Evolutionary conservation across 768 basidiomycete genomes (phyloP).

Genomic region (Lepiota venenata): DNA sequence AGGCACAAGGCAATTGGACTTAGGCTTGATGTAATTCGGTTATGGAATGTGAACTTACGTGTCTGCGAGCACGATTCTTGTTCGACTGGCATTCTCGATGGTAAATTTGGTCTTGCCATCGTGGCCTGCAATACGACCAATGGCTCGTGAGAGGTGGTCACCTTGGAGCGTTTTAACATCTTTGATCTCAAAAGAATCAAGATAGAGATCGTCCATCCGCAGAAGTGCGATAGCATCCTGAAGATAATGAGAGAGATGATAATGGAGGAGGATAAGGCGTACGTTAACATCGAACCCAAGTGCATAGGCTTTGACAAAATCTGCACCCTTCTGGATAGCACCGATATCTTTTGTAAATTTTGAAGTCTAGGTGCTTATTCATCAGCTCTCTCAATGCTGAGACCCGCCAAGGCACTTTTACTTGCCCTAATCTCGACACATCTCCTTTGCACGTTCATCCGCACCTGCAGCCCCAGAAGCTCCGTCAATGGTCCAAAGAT

Average conservation of each 20-base stretch:
- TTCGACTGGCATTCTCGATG: constrained; percentile 95
- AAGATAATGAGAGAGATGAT: not conserved
- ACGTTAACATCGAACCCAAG: constrained; percentile 96
- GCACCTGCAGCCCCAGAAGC: constrained; percentile 89
- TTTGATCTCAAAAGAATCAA: constrained; percentile 98
- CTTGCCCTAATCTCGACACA: constrained; percentile 91
- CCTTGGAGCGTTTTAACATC: constrained; percentile 98
- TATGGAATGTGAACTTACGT: constrained; percentile 57
- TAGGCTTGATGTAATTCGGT: not conserved
- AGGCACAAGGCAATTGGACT: constrained; percentile 7
- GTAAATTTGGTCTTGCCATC: constrained; percentile 99
- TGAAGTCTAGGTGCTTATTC: constrained; percentile 62
- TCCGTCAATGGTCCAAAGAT: constrained; percentile 96
- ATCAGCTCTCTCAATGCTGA: not conserved
- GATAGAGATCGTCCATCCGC: constrained; percentile 93
- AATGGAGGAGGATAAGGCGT: constrained; percentile 4
- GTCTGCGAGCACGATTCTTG: constrained; percentile 97
- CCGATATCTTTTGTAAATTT: constrained; percentile 93
- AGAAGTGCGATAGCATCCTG: constrained; percentile 96
- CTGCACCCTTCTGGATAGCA: constrained; percentile 93
- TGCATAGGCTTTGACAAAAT: constrained; percentile 94
- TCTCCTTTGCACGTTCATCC: constrained; percentile 92
- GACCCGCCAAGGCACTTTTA: constrained; percentile 10
- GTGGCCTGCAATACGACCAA: constrained; percentile 98
- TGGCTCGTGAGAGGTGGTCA: constrained; percentile 97